These are phyloP conservation scores for Xerocomellus dryophilus DNA, from an alignment of 768 basidiomycete genomes.

Conservation along the genomic window DNA sequence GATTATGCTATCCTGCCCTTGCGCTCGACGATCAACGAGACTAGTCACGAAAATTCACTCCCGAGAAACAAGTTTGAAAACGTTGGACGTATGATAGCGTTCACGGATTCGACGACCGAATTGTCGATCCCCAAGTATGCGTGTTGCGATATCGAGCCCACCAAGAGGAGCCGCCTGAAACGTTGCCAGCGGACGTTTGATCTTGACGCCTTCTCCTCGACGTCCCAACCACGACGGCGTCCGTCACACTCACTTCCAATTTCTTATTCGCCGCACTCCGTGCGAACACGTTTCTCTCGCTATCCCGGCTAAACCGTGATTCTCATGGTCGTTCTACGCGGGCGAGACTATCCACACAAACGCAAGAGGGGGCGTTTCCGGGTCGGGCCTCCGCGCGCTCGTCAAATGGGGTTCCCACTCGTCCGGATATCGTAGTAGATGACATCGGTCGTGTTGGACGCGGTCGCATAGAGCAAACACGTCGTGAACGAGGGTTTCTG, in stretches of 20 bases:
- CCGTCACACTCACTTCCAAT: constrained; percentile 11
- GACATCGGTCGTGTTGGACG: constrained; percentile 37
- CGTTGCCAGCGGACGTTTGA: constrained; percentile 31
- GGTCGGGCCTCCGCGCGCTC: constrained; percentile 33
- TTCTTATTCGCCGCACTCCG: constrained; percentile 13
- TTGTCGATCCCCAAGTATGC: constrained; percentile 37
- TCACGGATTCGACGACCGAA: constrained; percentile 32
- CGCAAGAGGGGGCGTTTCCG: not conserved
- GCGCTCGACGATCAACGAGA: constrained; percentile 34
- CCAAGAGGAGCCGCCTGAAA: constrained; percentile 34
- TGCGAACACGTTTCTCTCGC: constrained; percentile 20
- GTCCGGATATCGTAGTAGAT: constrained; percentile 42
- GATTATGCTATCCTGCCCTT: constrained; percentile 21
- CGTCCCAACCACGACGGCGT: not conserved
- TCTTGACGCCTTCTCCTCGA: constrained; percentile 23
- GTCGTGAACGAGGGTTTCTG: constrained; percentile 39
- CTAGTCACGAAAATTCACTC: constrained; percentile 20
- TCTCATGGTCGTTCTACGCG: constrained; percentile 6
- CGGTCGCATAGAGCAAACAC: constrained; percentile 35
- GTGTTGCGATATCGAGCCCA: constrained; percentile 35
- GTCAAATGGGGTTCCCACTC: constrained; percentile 36
- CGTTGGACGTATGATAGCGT: constrained; percentile 35
- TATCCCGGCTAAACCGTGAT: constrained; percentile 15
- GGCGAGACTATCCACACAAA: not conserved
- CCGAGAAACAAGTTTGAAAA: not conserved